These are phyloP conservation scores for Rhynchospora pubera DNA, from an alignment of 176 grass and related monocot species.

Conservation along the genomic window DNA sequence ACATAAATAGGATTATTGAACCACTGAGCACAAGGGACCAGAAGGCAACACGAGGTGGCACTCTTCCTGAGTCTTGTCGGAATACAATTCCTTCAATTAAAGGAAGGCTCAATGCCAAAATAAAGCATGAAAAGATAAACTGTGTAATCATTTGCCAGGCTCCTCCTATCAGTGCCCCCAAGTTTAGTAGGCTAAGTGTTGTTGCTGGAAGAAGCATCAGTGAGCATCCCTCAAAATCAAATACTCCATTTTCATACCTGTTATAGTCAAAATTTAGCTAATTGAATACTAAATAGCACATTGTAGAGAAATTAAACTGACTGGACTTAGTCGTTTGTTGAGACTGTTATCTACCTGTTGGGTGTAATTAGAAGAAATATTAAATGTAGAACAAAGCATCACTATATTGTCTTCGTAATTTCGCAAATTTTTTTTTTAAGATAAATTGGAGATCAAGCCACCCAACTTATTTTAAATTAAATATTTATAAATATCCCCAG, in stretches of 20 bases:
- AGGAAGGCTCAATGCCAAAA: slow-evolving; percentile 34
- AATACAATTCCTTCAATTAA: slow-evolving; percentile 41
- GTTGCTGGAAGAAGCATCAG: slow-evolving; percentile 51
- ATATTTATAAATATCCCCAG: not conserved
- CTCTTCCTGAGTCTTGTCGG: slow-evolving; percentile 26
- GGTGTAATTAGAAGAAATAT: too few relatives aligned
- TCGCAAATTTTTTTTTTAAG: too few relatives aligned
- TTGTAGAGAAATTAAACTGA: not conserved
- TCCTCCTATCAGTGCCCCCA: slow-evolving; percentile 19
- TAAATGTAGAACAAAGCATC: too few relatives aligned
- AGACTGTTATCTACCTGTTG: not conserved
- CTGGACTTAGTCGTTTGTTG: not conserved
- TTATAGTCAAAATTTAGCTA: not conserved
- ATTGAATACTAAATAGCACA: too few relatives aligned
- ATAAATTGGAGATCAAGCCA: not conserved
- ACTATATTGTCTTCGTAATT: too few relatives aligned
- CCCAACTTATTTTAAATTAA: not conserved
- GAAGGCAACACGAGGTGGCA: slow-evolving; percentile 2
- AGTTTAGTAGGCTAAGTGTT: slow-evolving; percentile 46
- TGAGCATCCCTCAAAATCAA: slow-evolving; percentile 41
- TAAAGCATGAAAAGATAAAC: slow-evolving; percentile 34
- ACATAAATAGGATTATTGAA: slow-evolving; percentile 12
- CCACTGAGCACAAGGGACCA: slow-evolving; percentile 22
- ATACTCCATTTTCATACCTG: slow-evolving; percentile 37
- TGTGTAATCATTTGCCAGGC: slow-evolving; percentile 31